Evolutionary conservation across 2,329 filamentous ascomycete genomes (phyloP), one percentile per base, ranked within the genome.

Genomic region (Nemania sp.): DNA sequence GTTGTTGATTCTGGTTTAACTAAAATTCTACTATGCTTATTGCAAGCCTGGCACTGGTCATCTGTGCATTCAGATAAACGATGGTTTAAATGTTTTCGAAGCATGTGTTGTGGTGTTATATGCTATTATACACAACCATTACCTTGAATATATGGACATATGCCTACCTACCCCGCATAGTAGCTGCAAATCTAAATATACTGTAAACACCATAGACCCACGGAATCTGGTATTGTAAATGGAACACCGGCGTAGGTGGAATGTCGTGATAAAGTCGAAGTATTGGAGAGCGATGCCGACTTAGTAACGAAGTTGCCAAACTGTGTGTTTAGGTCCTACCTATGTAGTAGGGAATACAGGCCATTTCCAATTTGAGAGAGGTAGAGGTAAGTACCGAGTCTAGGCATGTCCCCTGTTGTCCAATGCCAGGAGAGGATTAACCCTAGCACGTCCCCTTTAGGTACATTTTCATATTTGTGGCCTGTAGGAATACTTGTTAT

Each of bases 381-480:
- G 73, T 71, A 70, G 24, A 68, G 43, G 18, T 27, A 71, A 49
- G 64, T 71, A 71, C 58, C 38, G 18, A 29, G 61, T 61, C 64
- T 68, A 53, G 70, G 64, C 64, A 53, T 27, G 53, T 8, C 32
- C 32, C 24, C 5, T 51, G 13, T 45, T 56, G 65, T 62, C 70
- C 70, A 71, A 71, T 71, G 59, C 59, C 24, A 64, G 26, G 51
- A 64, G 64, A 56, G 62, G n/a, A 70, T 68, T 51, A 26, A 8
- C 27, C 52, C 56, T 53, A 20, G 38, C 43, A 58, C 47, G 52
- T 68, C 64, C 68, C 59, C 24, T 68, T 71, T 70, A n/a, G 68
- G 70, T 47, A 70, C 59, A 66, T 60, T 56, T 67, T 24, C 5
- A 26, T 51, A 51, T 51, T 38, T 35, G 27, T 32, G 41, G 49